Evolutionary conservation across 83 land plant genomes (phyloP).

Genomic region (Picea engelmannii): DNA sequence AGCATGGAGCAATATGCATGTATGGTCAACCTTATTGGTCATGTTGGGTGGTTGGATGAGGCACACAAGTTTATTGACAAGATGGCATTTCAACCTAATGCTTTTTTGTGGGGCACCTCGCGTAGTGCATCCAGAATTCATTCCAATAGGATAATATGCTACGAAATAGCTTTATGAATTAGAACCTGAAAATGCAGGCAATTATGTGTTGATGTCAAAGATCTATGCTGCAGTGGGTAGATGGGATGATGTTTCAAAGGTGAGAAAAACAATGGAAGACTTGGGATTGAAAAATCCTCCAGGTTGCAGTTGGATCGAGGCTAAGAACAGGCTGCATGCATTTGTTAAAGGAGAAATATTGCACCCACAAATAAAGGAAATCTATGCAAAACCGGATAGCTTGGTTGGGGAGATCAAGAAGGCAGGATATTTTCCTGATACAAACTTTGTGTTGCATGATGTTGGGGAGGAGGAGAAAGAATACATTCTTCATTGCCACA

Average conservation of each 20-base stretch:
- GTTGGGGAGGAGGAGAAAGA: too few relatives aligned
- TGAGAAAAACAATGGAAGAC: background rate
- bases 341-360: background rate
- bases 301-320: conserved; percentile 2
- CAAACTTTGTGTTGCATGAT: too few relatives aligned
- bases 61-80: background rate
- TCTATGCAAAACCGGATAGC: background rate
- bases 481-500: too few relatives aligned
- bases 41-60: background rate
- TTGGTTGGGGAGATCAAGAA: too few relatives aligned
- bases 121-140: background rate
- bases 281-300: background rate
- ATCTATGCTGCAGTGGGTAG: background rate
- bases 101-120: too few relatives aligned
- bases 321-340: background rate
- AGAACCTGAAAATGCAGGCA: background rate
- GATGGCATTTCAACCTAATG: background rate
- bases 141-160: background rate
- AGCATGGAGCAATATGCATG: conserved; percentile 38
- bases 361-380: background rate
- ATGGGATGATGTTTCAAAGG: background rate
- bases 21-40: conserved; percentile 23
- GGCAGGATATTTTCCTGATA: too few relatives aligned
- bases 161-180: background rate
- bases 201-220: background rate